phyloP scores from a whole-genome alignment of 116 monocot genomes.

The Papilionanthe hybrid region DNA sequence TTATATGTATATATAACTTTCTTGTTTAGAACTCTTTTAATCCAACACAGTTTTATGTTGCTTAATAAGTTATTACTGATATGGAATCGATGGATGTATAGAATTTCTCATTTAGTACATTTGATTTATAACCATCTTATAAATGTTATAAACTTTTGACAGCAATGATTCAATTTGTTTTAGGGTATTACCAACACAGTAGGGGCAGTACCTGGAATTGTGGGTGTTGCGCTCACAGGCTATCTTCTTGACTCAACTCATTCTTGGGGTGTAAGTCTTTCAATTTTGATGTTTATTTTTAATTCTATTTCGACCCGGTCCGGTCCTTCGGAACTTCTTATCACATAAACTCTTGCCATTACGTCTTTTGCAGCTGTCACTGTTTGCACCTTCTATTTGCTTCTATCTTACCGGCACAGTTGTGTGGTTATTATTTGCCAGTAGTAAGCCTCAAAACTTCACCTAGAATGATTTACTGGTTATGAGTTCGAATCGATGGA shows the following conservation, averaged over 20 bases:
- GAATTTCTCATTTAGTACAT: too few relatives aligned
- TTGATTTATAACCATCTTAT: too few relatives aligned
- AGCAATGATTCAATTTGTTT: background rate
- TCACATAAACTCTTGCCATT: too few relatives aligned
- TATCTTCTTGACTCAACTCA: constrained; percentile 92
- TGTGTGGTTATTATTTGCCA: constrained; percentile 83
- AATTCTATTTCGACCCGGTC: background rate
- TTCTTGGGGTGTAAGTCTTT: constrained; percentile 91
- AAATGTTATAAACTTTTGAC: background rate
- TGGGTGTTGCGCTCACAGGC: constrained; percentile 88
- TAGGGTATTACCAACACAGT: constrained; percentile 96
- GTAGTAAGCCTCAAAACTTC: constrained; percentile 84
- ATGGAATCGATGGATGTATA: too few relatives aligned
- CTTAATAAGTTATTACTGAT: too few relatives aligned
- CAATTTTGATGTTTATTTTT: background rate
- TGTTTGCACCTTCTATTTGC: constrained; percentile 91
- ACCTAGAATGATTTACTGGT: constrained; percentile 19
- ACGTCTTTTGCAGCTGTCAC: constrained; percentile 56
- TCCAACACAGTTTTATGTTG: too few relatives aligned
- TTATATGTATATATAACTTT: too few relatives aligned
- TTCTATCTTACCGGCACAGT: constrained; percentile 89
- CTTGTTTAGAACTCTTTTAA: too few relatives aligned
- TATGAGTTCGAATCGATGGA: background rate
- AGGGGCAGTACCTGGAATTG: constrained; percentile 91
- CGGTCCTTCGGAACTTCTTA: background rate